phyloP scores from a whole-genome alignment of 345 rosid genomes.

The Cardamine occulta region DNA sequence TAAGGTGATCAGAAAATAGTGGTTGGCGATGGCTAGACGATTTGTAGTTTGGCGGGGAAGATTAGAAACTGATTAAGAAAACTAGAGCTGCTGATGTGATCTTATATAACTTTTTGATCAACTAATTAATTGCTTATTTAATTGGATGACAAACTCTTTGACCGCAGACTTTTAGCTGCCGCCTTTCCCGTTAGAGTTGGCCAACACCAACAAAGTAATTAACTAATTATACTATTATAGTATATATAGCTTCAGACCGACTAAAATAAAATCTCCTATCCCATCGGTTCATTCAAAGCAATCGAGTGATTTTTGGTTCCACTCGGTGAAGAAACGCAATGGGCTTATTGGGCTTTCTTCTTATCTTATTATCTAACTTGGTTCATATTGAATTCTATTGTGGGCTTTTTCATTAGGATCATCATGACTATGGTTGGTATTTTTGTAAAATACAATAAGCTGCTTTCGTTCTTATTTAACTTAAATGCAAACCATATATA shows the following conservation, averaged over 20 bases:
- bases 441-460: neutral
- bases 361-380: neutral
- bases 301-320: too few relatives aligned
- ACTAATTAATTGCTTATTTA: slow-evolving; percentile 4
- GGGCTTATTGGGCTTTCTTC: slow-evolving; percentile 1
- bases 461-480: neutral
- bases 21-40: slow-evolving; percentile 1
- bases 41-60: slow-evolving; percentile 40
- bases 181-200: slow-evolving; percentile 23
- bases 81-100: neutral
- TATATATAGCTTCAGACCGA: too few relatives aligned
- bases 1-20: neutral
- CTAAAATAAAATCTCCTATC: neutral
- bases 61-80: slow-evolving; percentile 17
- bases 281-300: neutral
- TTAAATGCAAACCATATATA: neutral
- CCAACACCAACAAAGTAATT: slow-evolving; percentile 2
- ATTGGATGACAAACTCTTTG: slow-evolving; percentile 30
- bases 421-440: neutral
- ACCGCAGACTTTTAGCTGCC: slow-evolving; percentile 20
- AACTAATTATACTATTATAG: neutral
- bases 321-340: neutral
- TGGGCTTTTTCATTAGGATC: neutral
- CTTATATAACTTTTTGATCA: neutral
- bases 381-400: neutral